Evolutionary conservation across 352 stramenopile genomes (phyloP).

Genomic region (Pythium rishiriense): DNA sequence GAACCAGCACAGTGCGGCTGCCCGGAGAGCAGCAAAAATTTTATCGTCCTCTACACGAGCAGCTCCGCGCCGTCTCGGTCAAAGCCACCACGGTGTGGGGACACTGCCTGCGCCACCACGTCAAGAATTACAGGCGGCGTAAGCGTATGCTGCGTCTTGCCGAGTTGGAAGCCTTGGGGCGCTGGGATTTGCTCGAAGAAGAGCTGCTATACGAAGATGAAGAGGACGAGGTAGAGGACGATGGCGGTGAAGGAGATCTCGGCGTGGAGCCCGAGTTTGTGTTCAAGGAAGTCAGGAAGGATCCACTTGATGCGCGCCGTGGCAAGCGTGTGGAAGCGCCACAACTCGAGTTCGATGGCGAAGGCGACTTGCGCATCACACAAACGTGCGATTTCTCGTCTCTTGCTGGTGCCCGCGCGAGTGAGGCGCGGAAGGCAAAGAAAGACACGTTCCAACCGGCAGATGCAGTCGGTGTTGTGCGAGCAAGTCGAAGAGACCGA

Average conservation of each 20-base stretch:
- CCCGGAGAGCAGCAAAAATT: slow-evolving; percentile 46
- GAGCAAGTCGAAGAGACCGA: not conserved
- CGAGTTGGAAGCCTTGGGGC: slow-evolving; percentile 10
- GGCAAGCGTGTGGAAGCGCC: not conserved
- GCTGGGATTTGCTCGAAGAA: slow-evolving; percentile 24
- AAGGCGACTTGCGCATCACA: slow-evolving; percentile 29
- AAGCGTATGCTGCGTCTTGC: slow-evolving; percentile 16
- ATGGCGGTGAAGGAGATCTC: slow-evolving; percentile 13
- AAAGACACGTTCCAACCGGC: not conserved
- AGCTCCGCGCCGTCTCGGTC: slow-evolving; percentile 42
- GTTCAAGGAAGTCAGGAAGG: slow-evolving; percentile 23
- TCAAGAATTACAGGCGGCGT: slow-evolving; percentile 46
- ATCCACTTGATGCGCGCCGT: slow-evolving; percentile 28
- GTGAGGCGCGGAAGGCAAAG: not conserved
- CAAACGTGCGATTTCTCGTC: slow-evolving; percentile 23
- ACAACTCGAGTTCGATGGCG: slow-evolving; percentile 25
- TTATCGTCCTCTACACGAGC: slow-evolving; percentile 41
- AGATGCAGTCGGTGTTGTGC: not conserved
- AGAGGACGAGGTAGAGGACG: slow-evolving; percentile 20
- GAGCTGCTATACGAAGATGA: slow-evolving; percentile 21
- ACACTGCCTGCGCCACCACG: slow-evolving; percentile 67
- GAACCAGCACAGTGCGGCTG: slow-evolving; percentile 15
- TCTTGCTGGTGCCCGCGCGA: not conserved
- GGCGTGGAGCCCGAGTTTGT: slow-evolving; percentile 43
- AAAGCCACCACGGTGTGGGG: slow-evolving; percentile 53